Base-by-base conservation (phyloP, 73 alveolate species). In the Symbiodinium pilosum region DNA sequence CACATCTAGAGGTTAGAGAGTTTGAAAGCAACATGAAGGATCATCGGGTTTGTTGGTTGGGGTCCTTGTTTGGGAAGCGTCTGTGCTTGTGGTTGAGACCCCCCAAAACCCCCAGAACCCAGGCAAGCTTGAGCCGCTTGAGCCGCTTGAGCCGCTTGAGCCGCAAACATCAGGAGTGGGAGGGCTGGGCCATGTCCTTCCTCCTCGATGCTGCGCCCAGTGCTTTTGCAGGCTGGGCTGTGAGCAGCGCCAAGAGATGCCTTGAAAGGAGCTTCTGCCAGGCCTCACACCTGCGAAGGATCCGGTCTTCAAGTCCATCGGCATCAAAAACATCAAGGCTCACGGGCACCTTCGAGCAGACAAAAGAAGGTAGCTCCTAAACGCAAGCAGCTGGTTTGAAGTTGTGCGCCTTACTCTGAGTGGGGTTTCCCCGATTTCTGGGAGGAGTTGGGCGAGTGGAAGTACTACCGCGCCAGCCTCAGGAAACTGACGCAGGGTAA, bases 151-250 rank as follows among this genome's bases (percentile, higher is more conserved):
- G 6, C 59, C 59, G 14, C 14, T 47, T 47, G 14, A 47, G 21
- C 59, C 59, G 59, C n/a, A 47, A 47, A 14, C 14, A 14, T 32
- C 93, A 91, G 97, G 97, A 91, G 77, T 91, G 97, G 97, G 97
- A 91, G 38, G 97, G 97, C 14, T 91, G 97, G 97, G 97, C 97
- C 36, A 91, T 91, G 97, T 91, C 97, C 88, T 91, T 91, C 97
- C 77, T 91, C 28, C 52, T 91, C 68, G 97, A 91, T 20, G 97
- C 97, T 30, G 88, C 97, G 16, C 77, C 77, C 42, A 68, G 88
- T 9, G 97, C 97, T 83, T 91, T 91, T 21, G 97, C 97, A 69
- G 97, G 97, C 59, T 47, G 59, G 21, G 59, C 59, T 47, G 59
- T 47, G 59, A 47, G 59, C 59, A 9, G 6, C 14, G 21, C 6